Evolutionary conservation across 345 rosid species (phyloP), one percentile per base, ranked within the genome.

Genomic region (Pistacia integerrima): DNA sequence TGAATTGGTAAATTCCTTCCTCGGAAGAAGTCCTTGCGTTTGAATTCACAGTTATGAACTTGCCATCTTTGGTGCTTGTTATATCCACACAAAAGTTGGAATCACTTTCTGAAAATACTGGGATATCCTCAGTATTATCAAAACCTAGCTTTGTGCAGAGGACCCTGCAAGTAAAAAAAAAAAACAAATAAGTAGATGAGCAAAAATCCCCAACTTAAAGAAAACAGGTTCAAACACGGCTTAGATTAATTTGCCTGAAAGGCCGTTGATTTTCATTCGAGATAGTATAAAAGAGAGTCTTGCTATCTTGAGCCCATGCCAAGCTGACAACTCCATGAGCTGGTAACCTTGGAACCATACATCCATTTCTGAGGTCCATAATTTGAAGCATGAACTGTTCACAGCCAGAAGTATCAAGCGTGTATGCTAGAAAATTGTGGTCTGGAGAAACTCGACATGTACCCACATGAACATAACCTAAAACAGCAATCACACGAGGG

Each of bases 11-110:
- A 81, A 81, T 88, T 84, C 94, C 87, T 90, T 90, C 94, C 98
- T 94, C 95, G 4, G 98, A 94, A 77, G 97, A 94, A 77, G 93
- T 88, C 88, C 98, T 91, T 70, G 98, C 90, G 79, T 93, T 93
- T 38, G 98, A 94, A 89, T 94, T 94, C 82, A 94, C 88, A 69
- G 98, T 90, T 51, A 93, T 89, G 33, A 30, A 30, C 33, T 30
- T 30, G 33, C 33, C 33, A 30, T 30, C 33, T 30, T 30, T 30
- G 33, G 98, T 94, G 74, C 88, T 85, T 60, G 98, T 87, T 81
- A 93, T 85, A 83, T 94, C 98, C 74, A 94, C 95, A 82, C 95
- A 93, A 77, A 86, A 93, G 76, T 90, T 83, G 33, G 94, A 76
- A 81, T 94, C 92, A 59, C 46, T 86, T 85, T 94, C 97, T 1